Conservation (phyloP, 2,329 filamentous ascomycete genomes). For the Endothia cerciana region DNA sequence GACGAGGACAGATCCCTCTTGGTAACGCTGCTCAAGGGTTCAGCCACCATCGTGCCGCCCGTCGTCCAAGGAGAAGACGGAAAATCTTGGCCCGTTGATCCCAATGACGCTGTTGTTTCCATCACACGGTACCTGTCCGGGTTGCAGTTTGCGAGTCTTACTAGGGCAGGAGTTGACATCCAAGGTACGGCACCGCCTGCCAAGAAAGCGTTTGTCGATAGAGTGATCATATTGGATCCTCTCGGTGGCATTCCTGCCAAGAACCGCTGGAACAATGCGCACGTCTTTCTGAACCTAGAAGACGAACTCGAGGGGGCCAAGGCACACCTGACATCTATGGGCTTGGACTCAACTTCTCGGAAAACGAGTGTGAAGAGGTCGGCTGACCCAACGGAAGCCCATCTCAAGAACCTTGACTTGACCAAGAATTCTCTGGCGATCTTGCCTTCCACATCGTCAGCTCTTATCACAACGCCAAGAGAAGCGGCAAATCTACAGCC, state of each 20-base stretch:
- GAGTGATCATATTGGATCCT: conserved; percentile 86
- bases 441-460: conserved; percentile 83
- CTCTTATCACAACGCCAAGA: conserved; percentile 82
- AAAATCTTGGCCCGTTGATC: conserved; percentile 47
- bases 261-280: conserved; percentile 63
- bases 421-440: conserved; percentile 72
- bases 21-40: conserved; percentile 66
- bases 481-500: conserved; percentile 70
- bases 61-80: conserved; percentile 25
- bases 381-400: conserved; percentile 41
- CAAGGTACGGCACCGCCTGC: conserved; percentile 37
- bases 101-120: conserved; percentile 71
- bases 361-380: conserved; percentile 32
- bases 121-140: conserved; percentile 78
- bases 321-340: conserved; percentile 55
- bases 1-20: conserved; percentile 60
- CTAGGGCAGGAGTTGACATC: conserved; percentile 41
- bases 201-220: conserved; percentile 69
- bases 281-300: conserved; percentile 91
- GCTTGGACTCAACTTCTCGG: conserved; percentile 18
- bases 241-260: conserved; percentile 80
- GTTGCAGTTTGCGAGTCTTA: conserved; percentile 51
- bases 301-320: conserved; percentile 80
- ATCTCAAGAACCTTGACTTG: conserved; percentile 74
- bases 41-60: conserved; percentile 69